phyloP scores from a whole-genome alignment of 768 basidiomycete species.

The Leccinum truebloodii region DNA sequence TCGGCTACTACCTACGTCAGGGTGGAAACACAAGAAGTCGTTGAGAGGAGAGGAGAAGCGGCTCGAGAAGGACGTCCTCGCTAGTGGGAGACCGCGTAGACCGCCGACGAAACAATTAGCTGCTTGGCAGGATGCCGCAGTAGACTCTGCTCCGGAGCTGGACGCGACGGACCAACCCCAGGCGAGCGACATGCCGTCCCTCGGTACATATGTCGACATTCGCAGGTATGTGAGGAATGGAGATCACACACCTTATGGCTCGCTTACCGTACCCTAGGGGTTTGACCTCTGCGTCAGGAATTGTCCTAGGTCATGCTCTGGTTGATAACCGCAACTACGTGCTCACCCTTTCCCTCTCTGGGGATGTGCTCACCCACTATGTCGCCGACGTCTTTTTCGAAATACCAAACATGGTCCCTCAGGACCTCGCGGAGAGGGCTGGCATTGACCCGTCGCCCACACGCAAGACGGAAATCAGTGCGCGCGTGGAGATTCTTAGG shows the following conservation, averaged over 20 bases:
- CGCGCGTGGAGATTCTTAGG: slow-evolving; percentile 65
- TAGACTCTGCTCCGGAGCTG: slow-evolving; percentile 8
- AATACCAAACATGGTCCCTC: slow-evolving; percentile 56
- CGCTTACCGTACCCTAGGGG: slow-evolving; percentile 22
- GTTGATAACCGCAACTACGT: slow-evolving; percentile 31
- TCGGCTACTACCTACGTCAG: no score
- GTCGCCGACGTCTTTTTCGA: slow-evolving; percentile 59
- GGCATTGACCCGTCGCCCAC: slow-evolving; percentile 36
- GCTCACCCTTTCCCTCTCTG: slow-evolving; percentile 38
- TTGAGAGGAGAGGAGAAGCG: slow-evolving; percentile 43
- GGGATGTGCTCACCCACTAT: slow-evolving; percentile 52
- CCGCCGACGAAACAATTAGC: slow-evolving; percentile 27
- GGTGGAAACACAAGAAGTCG: slow-evolving; percentile 40
- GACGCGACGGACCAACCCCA: slow-evolving; percentile 16
- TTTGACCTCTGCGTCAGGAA: slow-evolving; percentile 24
- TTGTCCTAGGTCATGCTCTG: slow-evolving; percentile 32
- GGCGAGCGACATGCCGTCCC: slow-evolving; percentile 26
- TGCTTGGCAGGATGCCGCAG: slow-evolving; percentile 28
- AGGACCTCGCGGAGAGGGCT: slow-evolving; percentile 49
- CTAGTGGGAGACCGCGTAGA: slow-evolving; percentile 9
- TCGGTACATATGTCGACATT: slow-evolving; percentile 55
- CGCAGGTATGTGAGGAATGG: slow-evolving; percentile 41
- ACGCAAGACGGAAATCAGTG: slow-evolving; percentile 44
- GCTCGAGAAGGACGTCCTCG: slow-evolving; percentile 27
- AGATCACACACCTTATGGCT: not conserved